Conservation (phyloP, 257 asterid species). For the Ilex asprella region DNA sequence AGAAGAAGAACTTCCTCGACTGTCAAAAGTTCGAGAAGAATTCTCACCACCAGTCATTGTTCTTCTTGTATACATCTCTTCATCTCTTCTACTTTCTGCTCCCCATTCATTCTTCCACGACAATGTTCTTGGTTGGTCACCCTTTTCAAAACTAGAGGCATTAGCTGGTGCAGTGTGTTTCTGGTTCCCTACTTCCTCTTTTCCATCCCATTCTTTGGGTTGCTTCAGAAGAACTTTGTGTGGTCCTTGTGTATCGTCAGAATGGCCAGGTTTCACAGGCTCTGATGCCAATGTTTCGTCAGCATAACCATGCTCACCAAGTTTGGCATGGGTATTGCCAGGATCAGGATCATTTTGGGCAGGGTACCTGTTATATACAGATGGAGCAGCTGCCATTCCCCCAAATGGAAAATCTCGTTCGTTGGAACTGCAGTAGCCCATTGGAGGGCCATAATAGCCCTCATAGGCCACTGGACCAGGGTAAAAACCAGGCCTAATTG, state of each 20-base stretch:
- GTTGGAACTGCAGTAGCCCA: slow-evolving; percentile 57
- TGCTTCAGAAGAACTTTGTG: slow-evolving; percentile 42
- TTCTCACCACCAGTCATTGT: no score
- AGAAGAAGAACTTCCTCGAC: slow-evolving; percentile 31
- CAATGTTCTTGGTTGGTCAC: slow-evolving; percentile 25
- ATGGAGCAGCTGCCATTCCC: slow-evolving; percentile 56
- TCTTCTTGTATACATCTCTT: slow-evolving; percentile 18
- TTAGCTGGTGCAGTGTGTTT: slow-evolving; percentile 30
- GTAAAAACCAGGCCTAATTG: slow-evolving; percentile 81
- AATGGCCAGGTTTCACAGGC: slow-evolving; percentile 37
- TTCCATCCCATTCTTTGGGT: slow-evolving; percentile 39
- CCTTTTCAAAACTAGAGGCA: slow-evolving; percentile 31
- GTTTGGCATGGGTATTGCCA: slow-evolving; percentile 44
- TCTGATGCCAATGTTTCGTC: slow-evolving; percentile 33
- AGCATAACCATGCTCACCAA: slow-evolving; percentile 37
- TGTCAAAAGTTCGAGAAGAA: slow-evolving; percentile 25
- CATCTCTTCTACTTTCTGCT: slow-evolving; percentile 53
- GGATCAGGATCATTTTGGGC: slow-evolving; percentile 40
- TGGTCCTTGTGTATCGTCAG: slow-evolving; percentile 40
- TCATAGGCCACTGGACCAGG: slow-evolving; percentile 73
- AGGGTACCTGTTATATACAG: slow-evolving; percentile 55
- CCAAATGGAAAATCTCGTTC: slow-evolving; percentile 66
- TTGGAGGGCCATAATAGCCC: slow-evolving; percentile 81
- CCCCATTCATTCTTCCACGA: slow-evolving; percentile 70
- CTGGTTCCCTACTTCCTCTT: slow-evolving; percentile 48